Evolutionary conservation across 495 filamentous ascomycete genomes (phyloP).

Genomic region (Hypoxylon lienhwacheense): DNA sequence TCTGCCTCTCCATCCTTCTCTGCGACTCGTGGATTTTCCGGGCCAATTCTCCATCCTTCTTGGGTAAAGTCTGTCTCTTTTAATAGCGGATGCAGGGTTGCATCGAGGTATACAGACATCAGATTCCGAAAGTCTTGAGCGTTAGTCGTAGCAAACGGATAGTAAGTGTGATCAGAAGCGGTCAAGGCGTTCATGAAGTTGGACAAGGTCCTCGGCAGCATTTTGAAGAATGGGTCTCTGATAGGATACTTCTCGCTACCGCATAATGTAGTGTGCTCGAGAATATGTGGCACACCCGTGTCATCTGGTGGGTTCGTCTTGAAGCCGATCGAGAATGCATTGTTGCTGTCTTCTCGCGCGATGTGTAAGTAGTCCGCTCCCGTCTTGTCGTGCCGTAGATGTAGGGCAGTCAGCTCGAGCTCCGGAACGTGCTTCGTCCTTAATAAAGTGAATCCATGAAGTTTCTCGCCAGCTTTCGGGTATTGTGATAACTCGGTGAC

Average conservation of each 20-base stretch:
- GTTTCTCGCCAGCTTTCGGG: conserved; percentile 75
- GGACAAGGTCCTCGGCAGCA: conserved; percentile 93
- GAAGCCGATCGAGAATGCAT: conserved; percentile 98
- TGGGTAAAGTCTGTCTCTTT: conserved; percentile 91
- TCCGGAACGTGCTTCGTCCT: conserved; percentile 90
- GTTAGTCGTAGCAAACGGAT: conserved; percentile 98
- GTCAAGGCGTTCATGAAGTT: conserved; percentile 99
- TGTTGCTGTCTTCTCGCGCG: conserved; percentile 92
- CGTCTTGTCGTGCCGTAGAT: conserved; percentile 88
- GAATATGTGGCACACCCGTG: conserved; percentile 93
- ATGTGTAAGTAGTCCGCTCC: conserved; percentile 95
- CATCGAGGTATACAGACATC: conserved; percentile 94
- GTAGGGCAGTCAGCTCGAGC: conserved; percentile 85
- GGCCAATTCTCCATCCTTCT: conserved; percentile 94
- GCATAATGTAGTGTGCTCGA: conserved; percentile 95
- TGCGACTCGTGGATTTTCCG: conserved; percentile 71
- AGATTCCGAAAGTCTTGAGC: conserved; percentile 92
- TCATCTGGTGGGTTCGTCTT: conserved; percentile 98
- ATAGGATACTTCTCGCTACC: conserved; percentile 98
- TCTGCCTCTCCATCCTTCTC: conserved; percentile 44
- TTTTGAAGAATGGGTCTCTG: conserved; percentile 98
- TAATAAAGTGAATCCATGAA: conserved; percentile 90
- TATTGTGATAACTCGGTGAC: conserved; percentile 71
- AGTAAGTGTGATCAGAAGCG: conserved; percentile 93
- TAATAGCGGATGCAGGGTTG: conserved; percentile 84